phyloP scores from a whole-genome alignment of 257 asterid genomes.

The Solanum microdontum region DNA sequence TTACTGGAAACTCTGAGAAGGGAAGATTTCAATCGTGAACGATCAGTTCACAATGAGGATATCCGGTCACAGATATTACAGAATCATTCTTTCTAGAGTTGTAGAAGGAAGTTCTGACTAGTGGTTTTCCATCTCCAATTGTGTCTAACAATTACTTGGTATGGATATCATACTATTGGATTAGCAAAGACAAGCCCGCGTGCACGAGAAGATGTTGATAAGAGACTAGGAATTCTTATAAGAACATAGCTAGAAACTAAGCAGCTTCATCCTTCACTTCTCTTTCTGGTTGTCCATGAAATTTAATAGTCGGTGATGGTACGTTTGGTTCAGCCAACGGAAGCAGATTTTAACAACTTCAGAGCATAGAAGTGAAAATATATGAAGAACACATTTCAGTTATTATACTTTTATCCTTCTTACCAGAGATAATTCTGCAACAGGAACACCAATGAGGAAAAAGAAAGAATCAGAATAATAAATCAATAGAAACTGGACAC shows the following conservation, averaged over 20 bases:
- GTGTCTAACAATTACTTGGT: background rate
- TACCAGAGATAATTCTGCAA: background rate
- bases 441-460: background rate
- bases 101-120: background rate
- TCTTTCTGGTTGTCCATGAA: background rate
- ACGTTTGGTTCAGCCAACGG: background rate
- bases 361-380: background rate
- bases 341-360: background rate
- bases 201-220: background rate
- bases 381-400: background rate
- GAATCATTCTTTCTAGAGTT: background rate
- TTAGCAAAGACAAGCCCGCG: background rate
- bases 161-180: background rate
- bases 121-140: background rate
- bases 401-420: background rate
- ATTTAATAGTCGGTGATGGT: background rate
- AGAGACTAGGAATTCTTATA: background rate
- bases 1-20: constrained; percentile 30
- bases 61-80: constrained; percentile 3
- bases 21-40: constrained; percentile 29
- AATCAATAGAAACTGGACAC: background rate
- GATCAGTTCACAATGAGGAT: constrained; percentile 13
- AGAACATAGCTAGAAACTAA: background rate
- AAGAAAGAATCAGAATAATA: background rate
- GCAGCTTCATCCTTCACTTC: background rate